Percentiles rank a stretch among this genome's conserved stretches.
phyloP scores from a whole-genome alignment of 192 early-diverging fungal species.

The Backusella luteola region DNA sequence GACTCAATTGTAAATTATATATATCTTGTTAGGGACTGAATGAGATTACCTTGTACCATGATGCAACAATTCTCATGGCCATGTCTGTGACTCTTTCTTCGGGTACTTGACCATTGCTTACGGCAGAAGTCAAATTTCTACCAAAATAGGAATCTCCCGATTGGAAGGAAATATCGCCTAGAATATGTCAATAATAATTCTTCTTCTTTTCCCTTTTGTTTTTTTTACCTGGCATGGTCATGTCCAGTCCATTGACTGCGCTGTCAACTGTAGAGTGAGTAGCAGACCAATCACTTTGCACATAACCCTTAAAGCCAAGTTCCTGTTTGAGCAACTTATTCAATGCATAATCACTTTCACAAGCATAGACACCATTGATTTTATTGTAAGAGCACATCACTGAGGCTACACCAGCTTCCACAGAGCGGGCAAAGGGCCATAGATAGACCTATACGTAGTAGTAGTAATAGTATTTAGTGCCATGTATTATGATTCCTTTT shows the following conservation, averaged over 20 bases:
- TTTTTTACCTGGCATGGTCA: slow-evolving; percentile 39
- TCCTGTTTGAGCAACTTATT: slow-evolving; percentile 50
- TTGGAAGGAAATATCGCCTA: slow-evolving; percentile 29
- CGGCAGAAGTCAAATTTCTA: slow-evolving; percentile 16
- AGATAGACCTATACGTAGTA: slow-evolving; percentile 26
- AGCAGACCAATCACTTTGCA: slow-evolving; percentile 60
- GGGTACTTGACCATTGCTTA: slow-evolving; percentile 8
- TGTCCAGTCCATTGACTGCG: slow-evolving; percentile 38
- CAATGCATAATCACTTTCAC: slow-evolving; percentile 49
- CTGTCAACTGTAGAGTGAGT: slow-evolving; percentile 36
- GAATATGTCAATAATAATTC: slow-evolving; percentile 33
- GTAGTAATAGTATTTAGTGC: too few relatives aligned
- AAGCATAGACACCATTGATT: slow-evolving; percentile 55
- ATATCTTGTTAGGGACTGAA: neutral
- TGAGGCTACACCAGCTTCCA: slow-evolving; percentile 58
- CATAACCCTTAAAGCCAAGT: slow-evolving; percentile 59
- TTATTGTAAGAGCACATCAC: slow-evolving; percentile 68
- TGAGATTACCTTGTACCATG: slow-evolving; percentile 38
- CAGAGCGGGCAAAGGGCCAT: slow-evolving; percentile 52
- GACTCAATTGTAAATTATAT: neutral
- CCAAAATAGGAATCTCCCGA: slow-evolving; percentile 31
- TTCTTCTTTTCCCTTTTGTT: neutral
- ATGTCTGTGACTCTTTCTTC: slow-evolving; percentile 19
- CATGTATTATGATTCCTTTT: too few relatives aligned
- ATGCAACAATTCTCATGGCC: slow-evolving; percentile 27